Evolutionary conservation across 106 monocot species (phyloP), one percentile per base, ranked within the genome.

Genomic region (Posidonia australis): DNA sequence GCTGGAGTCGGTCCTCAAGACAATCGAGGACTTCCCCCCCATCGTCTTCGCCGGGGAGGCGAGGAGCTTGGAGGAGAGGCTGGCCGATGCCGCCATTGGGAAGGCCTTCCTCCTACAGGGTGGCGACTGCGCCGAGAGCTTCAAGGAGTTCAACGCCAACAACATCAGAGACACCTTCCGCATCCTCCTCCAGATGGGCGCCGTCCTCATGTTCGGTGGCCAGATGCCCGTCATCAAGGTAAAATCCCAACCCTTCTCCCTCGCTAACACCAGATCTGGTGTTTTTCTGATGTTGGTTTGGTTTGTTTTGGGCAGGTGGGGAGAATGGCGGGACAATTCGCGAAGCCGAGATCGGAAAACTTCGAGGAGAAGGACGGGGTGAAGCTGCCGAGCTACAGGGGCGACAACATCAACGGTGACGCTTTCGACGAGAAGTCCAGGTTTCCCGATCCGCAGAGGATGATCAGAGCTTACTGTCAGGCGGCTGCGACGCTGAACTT

Each of bases 61-160:
- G 44, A 61, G 86, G 51, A 77, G 75, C 60, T 77, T 90, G 23
- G 90, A 90, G 78, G 90, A 86, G 70, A 65, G 73, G 19, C 65
- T 90, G 17, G 91, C 66, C 0, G 91, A 91, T 18, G 91, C 91
- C 7, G 91, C 91, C 19, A 27, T 91, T 36, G 91, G 91, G 29
- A 76, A 62, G 23, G 91, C 91, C 0, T 91, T 91, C 78, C 77
- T 91, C 19, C 77, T 91, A 21, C 91, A 91, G 75, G 91, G 91
- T 12, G 91, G 91, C 10, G 91, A 91, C 67, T 91, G 91, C 67
- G 91, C 91, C 44, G 91, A 91, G 86, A 91, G 91, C 74, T 91
- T 91, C 79, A 91, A 91, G 81, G 91, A 91, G 77, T 91, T 86
- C 76, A 72, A 79, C 72, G 86, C 83, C 29, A 81, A 91, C 71